These are phyloP conservation scores for Begonia fuchsioides DNA, from an alignment of 306 rosid species.

Conservation along the genomic window DNA sequence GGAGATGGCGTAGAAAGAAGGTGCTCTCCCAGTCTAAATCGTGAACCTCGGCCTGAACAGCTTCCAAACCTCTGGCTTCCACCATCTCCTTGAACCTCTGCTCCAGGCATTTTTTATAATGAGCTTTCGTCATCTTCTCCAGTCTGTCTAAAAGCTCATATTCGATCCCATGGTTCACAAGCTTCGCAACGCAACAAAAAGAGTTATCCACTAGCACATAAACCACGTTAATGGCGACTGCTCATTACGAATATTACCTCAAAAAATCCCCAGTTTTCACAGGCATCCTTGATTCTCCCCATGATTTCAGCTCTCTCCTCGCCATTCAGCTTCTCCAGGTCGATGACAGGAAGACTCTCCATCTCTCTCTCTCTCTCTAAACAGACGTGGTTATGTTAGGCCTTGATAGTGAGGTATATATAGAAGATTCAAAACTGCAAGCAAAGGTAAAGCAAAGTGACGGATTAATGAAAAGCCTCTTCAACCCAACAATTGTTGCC, in stretches of 20 bases:
- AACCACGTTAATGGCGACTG: not conserved
- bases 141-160: slow-evolving; percentile 53
- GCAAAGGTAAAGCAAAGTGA: no score
- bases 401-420: not conserved
- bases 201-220: not conserved
- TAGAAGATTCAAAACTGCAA: not conserved
- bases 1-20: slow-evolving; percentile 59
- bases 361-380: slow-evolving; percentile 10
- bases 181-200: slow-evolving; percentile 9
- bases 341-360: slow-evolving; percentile 70
- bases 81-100: slow-evolving; percentile 47
- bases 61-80: slow-evolving; percentile 48
- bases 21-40: slow-evolving; percentile 92
- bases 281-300: slow-evolving; percentile 73
- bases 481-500: no score
- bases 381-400: not conserved
- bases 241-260: slow-evolving; percentile 30
- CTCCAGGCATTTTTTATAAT: slow-evolving; percentile 61
- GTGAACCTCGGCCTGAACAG: slow-evolving; percentile 45
- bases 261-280: slow-evolving; percentile 94
- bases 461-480: no score
- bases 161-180: slow-evolving; percentile 59
- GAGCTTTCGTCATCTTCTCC: slow-evolving; percentile 66
- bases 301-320: slow-evolving; percentile 45
- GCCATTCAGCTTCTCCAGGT: slow-evolving; percentile 55